Evolutionary conservation across 2,329 filamentous ascomycete species (phyloP).

Genomic region (Penicillium rolfsii): DNA sequence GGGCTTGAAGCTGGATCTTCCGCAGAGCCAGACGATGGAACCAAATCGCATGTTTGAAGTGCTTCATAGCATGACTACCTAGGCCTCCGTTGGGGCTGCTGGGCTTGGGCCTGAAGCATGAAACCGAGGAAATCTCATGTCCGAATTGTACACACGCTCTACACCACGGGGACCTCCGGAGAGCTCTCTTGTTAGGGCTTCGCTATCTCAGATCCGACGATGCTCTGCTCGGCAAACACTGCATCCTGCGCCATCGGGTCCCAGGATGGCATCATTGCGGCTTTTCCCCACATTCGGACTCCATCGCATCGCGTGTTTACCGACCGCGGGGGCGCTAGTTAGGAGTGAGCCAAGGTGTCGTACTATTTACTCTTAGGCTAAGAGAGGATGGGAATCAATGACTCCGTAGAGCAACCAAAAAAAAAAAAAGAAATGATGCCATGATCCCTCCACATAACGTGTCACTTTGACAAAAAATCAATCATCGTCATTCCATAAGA

Average conservation of each 20-base stretch:
- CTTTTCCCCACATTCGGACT: not conserved
- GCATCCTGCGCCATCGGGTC: not conserved
- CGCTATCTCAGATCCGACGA: not conserved
- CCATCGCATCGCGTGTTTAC: not conserved
- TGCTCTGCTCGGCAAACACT: not conserved
- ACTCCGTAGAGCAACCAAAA: too few relatives aligned
- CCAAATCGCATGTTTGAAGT: too few relatives aligned
- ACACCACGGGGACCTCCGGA: not conserved
- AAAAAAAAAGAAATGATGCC: not conserved
- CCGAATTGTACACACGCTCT: too few relatives aligned
- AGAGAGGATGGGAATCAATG: too few relatives aligned
- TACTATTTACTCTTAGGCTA: too few relatives aligned
- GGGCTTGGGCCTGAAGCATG: too few relatives aligned
- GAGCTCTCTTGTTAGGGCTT: not conserved
- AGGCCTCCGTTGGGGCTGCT: not conserved
- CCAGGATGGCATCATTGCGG: slow-evolving; percentile 21
- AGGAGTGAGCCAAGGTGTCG: too few relatives aligned
- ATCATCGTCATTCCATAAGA: not conserved
- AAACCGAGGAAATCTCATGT: too few relatives aligned
- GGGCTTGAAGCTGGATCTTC: not conserved
- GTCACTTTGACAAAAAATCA: not conserved
- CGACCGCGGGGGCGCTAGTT: not conserved
- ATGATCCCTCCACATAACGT: not conserved
- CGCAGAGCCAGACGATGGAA: too few relatives aligned
- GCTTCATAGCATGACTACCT: too few relatives aligned